phyloP scores from a whole-genome alignment of 2,329 filamentous ascomycete genomes.

The Pseudogymnoascus sp. region DNA sequence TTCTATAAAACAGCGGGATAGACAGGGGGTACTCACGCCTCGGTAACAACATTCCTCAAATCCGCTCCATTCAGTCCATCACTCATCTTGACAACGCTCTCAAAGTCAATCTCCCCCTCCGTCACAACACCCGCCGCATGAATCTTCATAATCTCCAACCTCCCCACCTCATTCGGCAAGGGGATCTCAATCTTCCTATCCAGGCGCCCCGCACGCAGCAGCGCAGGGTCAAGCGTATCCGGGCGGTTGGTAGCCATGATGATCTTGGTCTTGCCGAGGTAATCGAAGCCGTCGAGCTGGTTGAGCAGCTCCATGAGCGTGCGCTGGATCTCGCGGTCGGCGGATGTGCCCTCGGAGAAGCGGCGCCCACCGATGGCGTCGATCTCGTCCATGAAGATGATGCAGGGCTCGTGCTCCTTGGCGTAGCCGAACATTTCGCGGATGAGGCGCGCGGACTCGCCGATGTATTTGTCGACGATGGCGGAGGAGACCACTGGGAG shows the following conservation, averaged over 20 bases:
- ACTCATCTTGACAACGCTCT: conserved; percentile 99
- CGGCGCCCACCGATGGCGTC: conserved; percentile 94
- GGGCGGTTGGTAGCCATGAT: conserved; percentile 99
- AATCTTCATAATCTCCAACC: conserved; percentile 96
- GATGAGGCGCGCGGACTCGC: conserved; percentile 92
- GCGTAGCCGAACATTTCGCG: conserved; percentile 99
- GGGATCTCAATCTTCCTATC: conserved; percentile 98
- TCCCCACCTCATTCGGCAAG: conserved; percentile 90
- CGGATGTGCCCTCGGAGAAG: conserved; percentile 95
- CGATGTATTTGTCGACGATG: conserved; percentile 99
- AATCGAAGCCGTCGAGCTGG: conserved; percentile 97
- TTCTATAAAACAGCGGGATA: neutral
- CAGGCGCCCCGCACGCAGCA: conserved; percentile 84
- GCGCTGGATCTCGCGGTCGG: conserved; percentile 95
- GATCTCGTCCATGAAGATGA: conserved; percentile 99
- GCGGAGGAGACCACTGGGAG: conserved; percentile 85
- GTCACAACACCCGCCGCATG: conserved; percentile 78
- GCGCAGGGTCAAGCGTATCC: conserved; percentile 87
- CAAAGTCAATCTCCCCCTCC: conserved; percentile 95
- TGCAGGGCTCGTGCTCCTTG: conserved; percentile 98
- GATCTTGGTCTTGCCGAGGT: conserved; percentile 98
- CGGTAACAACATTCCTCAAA: conserved; percentile 93
- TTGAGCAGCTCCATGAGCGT: conserved; percentile 98
- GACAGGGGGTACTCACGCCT: conserved; percentile 60
- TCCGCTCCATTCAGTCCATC: conserved; percentile 96